Conservation (phyloP, 768 basidiomycete genomes). For the Boletus sp. region DNA sequence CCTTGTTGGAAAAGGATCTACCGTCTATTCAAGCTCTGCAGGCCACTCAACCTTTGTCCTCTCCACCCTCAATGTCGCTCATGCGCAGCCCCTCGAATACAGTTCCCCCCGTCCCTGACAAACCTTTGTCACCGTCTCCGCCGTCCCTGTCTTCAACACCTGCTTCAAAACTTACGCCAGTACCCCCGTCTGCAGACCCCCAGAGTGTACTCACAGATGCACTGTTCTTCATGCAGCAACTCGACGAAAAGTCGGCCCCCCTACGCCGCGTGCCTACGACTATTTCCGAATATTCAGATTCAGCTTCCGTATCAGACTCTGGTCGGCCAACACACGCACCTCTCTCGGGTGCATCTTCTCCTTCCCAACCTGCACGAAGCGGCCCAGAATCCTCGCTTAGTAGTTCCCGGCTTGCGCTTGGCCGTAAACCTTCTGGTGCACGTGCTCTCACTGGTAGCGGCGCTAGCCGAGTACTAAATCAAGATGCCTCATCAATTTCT, state of each 20-base stretch:
- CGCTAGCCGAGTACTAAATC: constrained; percentile 37
- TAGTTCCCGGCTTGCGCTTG: constrained; percentile 36
- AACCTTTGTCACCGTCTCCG: constrained; percentile 16
- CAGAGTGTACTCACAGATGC: constrained; percentile 51
- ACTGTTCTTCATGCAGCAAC: constrained; percentile 66
- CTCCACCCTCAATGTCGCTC: constrained; percentile 11
- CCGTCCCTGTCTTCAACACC: constrained; percentile 24
- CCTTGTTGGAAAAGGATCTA: constrained; percentile 31
- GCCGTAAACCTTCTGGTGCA: constrained; percentile 81
- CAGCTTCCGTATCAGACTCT: constrained; percentile 31
- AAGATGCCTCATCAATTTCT: constrained; percentile 35
- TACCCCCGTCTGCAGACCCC: constrained; percentile 18
- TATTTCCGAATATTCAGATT: constrained; percentile 42
- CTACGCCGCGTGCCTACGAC: constrained; percentile 43
- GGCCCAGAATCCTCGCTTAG: constrained; percentile 36
- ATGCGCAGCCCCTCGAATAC: constrained; percentile 9
- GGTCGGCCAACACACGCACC: constrained; percentile 14
- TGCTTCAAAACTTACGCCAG: constrained; percentile 24
- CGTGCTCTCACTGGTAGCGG: constrained; percentile 51
- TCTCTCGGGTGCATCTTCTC: constrained; percentile 24
- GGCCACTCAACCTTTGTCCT: constrained; percentile 7
- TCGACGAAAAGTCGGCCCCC: constrained; percentile 34
- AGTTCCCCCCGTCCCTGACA: constrained; percentile 30
- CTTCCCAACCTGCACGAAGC: constrained; percentile 18
- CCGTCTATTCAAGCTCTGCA: constrained; percentile 34